A percentile compares a stretch with the other conserved stretches of the same genome.
Conservation (phyloP, 2,329 filamentous ascomycete genomes). For the Diaporthe batatas region DNA sequence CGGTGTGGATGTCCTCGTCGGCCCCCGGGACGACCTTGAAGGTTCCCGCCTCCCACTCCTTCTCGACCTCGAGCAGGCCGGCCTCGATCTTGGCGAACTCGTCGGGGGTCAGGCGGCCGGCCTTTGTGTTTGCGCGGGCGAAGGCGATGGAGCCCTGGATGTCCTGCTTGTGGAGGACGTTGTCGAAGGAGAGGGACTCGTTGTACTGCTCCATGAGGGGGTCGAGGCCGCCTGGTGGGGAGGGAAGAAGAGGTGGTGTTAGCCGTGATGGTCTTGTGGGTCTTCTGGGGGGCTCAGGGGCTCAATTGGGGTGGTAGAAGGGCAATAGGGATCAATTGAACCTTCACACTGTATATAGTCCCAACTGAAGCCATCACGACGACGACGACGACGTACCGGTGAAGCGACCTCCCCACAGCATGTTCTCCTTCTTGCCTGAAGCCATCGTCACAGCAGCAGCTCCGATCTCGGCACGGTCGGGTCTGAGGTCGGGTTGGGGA, state of each 20-base stretch:
- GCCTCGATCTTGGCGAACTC: constrained; percentile 82
- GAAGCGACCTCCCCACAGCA: constrained; percentile 74
- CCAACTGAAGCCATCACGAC: not conserved
- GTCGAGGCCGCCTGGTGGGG: constrained; percentile 67
- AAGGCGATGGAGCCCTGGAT: constrained; percentile 86
- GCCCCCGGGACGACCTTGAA: constrained; percentile 66
- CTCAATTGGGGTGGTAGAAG: not conserved
- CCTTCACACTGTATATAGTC: not conserved
- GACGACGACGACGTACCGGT: constrained; percentile 56
- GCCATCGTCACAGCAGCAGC: constrained; percentile 26
- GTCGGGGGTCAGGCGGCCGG: constrained; percentile 77
- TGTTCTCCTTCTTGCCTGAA: constrained; percentile 47
- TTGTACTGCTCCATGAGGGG: constrained; percentile 91
- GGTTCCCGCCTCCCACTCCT: constrained; percentile 65
- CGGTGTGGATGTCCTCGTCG: constrained; percentile 76
- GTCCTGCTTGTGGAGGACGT: constrained; percentile 82
- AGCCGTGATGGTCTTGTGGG: not conserved
- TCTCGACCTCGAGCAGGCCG: constrained; percentile 71
- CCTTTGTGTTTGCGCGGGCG: constrained; percentile 82
- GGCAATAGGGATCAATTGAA: not conserved
- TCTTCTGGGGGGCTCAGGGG: not conserved
- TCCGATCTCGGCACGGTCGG: not conserved
- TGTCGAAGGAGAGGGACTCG: constrained; percentile 83
- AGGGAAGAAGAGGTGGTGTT: not conserved
- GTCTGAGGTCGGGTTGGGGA: not conserved